Evolutionary conservation across 306 rosid genomes (phyloP), one percentile per base, ranked within the genome.

Genomic region (Macrotyloma uniflorum): DNA sequence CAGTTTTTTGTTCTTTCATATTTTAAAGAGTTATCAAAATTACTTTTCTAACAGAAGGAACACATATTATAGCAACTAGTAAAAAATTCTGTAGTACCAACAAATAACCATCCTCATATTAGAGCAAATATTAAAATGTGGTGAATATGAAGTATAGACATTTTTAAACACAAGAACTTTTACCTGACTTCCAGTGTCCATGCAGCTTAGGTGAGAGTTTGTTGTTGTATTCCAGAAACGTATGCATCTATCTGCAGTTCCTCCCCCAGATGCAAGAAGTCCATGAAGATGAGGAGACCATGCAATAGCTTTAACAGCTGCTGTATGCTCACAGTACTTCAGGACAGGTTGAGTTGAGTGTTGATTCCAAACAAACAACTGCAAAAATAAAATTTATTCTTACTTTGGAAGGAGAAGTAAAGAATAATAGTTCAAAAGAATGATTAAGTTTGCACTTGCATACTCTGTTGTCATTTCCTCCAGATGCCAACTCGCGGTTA

Each of bases 211-310:
- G 77, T 90, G 98, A 13, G 99, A 88, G 79, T 93, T 96, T 50
- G 99, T 96, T 58, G 98, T 87, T 72, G 99, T 93, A 79, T 96
- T 96, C 99, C 99, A 96, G 87, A 96, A 96, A 50, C 96, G 97
- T 79, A 96, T 96, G 77, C 97, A 93, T 55, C 98, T 82, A 62
- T 96, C 99, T 20, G 99, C 99, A 40, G 99, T 96, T 81, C 99
- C 99, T 74, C 99, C 99, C 22, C 98, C 99, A 30, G 99, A 96
- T 78, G 99, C 99, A 66, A 96, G 98, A 85, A 96, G 99, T 75
- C 99, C 99, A 79, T 96, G 99, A 80, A 91, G 93, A 91, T 93
- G 98, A 62, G 99, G 99, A 67, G 98, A 96, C 99, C 99, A 96
- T 63, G 98, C 99, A 85, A 96, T 96, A 67, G 99, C 99, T 86